A percentile compares a stretch with the other conserved stretches of the same genome.
Evolutionary conservation across 2,329 filamentous ascomycete genomes (phyloP).

Genomic region (Aspergillus versicolor): DNA sequence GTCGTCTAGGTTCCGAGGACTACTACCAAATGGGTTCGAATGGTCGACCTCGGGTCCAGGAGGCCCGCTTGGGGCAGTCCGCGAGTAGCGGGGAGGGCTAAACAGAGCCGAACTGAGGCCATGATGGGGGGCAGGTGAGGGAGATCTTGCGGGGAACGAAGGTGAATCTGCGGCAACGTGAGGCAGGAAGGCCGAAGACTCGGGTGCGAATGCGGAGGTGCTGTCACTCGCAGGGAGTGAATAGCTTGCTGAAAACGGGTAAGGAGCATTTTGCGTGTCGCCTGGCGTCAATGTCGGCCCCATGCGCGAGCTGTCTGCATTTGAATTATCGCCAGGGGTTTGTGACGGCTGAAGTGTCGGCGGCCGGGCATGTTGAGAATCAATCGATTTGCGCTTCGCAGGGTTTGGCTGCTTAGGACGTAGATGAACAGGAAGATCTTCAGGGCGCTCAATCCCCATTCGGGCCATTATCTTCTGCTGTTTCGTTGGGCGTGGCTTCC

Average conservation of each 20-base stretch:
- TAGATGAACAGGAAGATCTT: slow-evolving; percentile 81
- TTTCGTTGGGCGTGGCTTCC: slow-evolving; percentile 95
- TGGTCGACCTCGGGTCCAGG: slow-evolving; percentile 32
- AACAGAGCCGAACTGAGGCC: slow-evolving; percentile 42
- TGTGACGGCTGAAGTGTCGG: slow-evolving; percentile 31
- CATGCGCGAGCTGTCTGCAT: slow-evolving; percentile 31
- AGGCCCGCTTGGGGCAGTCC: slow-evolving; percentile 32
- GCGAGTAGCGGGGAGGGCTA: slow-evolving; percentile 40
- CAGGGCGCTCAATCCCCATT: slow-evolving; percentile 83
- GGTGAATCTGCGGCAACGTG: slow-evolving; percentile 36
- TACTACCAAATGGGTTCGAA: slow-evolving; percentile 38
- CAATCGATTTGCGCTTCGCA: slow-evolving; percentile 68
- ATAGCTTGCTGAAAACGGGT: slow-evolving; percentile 42
- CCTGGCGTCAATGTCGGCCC: slow-evolving; percentile 34
- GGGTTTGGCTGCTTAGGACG: slow-evolving; percentile 73
- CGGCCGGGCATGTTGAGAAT: slow-evolving; percentile 34
- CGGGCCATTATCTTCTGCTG: slow-evolving; percentile 91
- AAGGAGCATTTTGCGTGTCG: slow-evolving; percentile 30
- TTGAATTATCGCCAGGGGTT: slow-evolving; percentile 29
- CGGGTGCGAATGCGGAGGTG: slow-evolving; percentile 37
- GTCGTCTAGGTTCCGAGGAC: slow-evolving; percentile 43
- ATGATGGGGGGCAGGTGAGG: slow-evolving; percentile 33
- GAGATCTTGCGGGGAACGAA: slow-evolving; percentile 41
- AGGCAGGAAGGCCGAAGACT: slow-evolving; percentile 38
- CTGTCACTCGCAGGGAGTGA: slow-evolving; percentile 36